Evolutionary conservation across 306 rosid species (phyloP).

Genomic region (Cercis canadensis): DNA sequence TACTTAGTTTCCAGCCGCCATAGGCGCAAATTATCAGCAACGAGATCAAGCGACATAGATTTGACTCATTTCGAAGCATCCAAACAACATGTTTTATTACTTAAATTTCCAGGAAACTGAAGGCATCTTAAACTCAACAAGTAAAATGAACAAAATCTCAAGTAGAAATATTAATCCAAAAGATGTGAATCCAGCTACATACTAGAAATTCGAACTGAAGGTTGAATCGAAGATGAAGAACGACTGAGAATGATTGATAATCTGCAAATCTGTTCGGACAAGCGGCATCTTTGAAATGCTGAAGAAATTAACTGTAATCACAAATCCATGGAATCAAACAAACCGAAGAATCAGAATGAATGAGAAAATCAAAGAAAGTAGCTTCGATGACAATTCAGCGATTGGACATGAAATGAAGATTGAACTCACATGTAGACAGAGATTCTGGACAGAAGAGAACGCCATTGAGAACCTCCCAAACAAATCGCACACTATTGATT

Average conservation of each 20-base stretch:
- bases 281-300: constrained; percentile 60
- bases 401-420: not conserved
- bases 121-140: too few species aligned
- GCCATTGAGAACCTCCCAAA: constrained; percentile 26
- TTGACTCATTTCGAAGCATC: too few species aligned
- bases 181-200: too few species aligned
- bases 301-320: constrained; percentile 49
- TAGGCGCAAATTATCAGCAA: too few species aligned
- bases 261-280: constrained; percentile 47
- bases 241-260: constrained; percentile 46
- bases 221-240: constrained; percentile 41
- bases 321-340: not conserved
- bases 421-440: constrained; percentile 47
- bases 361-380: not conserved
- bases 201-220: constrained; percentile 47
- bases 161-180: too few species aligned
- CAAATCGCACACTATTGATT: too few species aligned
- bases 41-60: too few species aligned
- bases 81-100: too few species aligned
- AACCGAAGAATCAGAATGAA: not conserved
- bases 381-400: not conserved
- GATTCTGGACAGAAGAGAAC: constrained; percentile 38
- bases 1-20: too few species aligned
- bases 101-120: too few species aligned
- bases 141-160: too few species aligned